Base-by-base conservation (phyloP, 2,329 filamentous ascomycete genomes). In the Chaetomium strumarium region DNA sequence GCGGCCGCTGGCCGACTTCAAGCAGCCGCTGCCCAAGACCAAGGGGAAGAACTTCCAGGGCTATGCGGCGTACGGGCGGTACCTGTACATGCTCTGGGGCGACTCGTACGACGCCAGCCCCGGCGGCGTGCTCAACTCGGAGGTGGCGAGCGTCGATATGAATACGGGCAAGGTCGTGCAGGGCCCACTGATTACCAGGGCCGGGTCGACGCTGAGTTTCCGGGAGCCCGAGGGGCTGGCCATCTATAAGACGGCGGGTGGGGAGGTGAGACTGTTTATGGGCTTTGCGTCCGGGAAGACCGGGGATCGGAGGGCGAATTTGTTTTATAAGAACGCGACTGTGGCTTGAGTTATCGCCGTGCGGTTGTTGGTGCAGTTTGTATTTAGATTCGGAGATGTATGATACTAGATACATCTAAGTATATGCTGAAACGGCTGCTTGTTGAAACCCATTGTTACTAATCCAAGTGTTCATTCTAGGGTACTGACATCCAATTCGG, bases 301-400 rank as follows among this genome's bases (percentile, higher is more conserved):
- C 13, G 53, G 53, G 6, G 46, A 53, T 41, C 36, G 50, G 46
- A 44, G 50, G 46, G 43, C 46, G 16, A 56, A 53, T 24, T 17
- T 53, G 46, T 53, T 56, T 50, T 56, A 49, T 19, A 53, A 53
- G 46, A 56, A 54, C 24, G 52, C 42, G 14, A 50, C 43, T 4
- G 43, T 53, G 24, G 24, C 7, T 24, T 24, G 7, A 7, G 7
- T 24, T 24, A 24, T 7, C 7, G 24, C 24, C n/a, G n/a, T 24
- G 4, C 24, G 24, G 24, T 24, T 24, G 24, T 4, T 24, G 24
- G 24, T 24, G 24, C 7, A 4, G 24, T 24, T 24, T 24, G 4
- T 7, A 24, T 24, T 24, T 7, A 24, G 24, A n/a, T n/a, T n/a
- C n/a, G n/a, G n/a, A n/a, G n/a, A n/a, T n/a, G 24, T 4, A 24